Percentiles rank a stretch among this genome's conserved stretches.
These are phyloP conservation scores for Russula earlei DNA, from an alignment of 768 basidiomycete genomes.

Conservation along the genomic window DNA sequence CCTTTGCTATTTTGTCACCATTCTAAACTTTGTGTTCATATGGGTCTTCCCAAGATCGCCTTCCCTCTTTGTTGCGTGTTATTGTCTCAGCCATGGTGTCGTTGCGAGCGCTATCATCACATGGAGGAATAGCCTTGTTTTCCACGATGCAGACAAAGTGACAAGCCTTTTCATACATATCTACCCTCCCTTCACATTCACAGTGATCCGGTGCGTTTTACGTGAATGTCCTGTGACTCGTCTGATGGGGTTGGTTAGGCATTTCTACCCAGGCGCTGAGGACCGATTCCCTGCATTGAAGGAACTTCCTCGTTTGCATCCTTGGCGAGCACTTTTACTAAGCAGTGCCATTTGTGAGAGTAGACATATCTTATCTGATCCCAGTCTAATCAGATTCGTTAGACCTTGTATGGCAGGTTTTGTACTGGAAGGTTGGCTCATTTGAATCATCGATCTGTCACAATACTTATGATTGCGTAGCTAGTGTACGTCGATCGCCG, in stretches of 20 bases:
- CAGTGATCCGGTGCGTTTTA: slow-evolving; percentile 66
- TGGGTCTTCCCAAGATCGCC: slow-evolving; percentile 79
- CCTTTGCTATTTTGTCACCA: slow-evolving; percentile 87
- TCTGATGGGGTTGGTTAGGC: slow-evolving; percentile 36
- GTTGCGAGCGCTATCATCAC: slow-evolving; percentile 93
- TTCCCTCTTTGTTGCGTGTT: slow-evolving; percentile 82
- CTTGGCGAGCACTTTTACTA: slow-evolving; percentile 62
- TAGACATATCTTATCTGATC: not conserved
- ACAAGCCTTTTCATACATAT: slow-evolving; percentile 94
- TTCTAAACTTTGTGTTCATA: slow-evolving; percentile 85
- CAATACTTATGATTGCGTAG: slow-evolving; percentile 27
- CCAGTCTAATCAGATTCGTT: slow-evolving; percentile 9
- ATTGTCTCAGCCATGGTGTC: slow-evolving; percentile 84
- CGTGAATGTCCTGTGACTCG: not conserved
- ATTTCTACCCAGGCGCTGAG: slow-evolving; percentile 77
- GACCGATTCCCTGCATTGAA: slow-evolving; percentile 78
- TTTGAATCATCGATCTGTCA: not conserved
- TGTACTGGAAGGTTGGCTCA: slow-evolving; percentile 80
- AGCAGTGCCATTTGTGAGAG: slow-evolving; percentile 77
- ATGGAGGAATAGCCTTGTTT: slow-evolving; percentile 97
- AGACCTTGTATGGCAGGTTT: slow-evolving; percentile 89
- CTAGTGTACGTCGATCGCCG: slow-evolving; percentile 84
- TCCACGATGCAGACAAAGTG: slow-evolving; percentile 95
- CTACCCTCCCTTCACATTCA: slow-evolving; percentile 85
- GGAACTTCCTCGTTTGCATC: slow-evolving; percentile 60